Conservation (phyloP, 768 basidiomycete species). For the Amanita muscaria region DNA sequence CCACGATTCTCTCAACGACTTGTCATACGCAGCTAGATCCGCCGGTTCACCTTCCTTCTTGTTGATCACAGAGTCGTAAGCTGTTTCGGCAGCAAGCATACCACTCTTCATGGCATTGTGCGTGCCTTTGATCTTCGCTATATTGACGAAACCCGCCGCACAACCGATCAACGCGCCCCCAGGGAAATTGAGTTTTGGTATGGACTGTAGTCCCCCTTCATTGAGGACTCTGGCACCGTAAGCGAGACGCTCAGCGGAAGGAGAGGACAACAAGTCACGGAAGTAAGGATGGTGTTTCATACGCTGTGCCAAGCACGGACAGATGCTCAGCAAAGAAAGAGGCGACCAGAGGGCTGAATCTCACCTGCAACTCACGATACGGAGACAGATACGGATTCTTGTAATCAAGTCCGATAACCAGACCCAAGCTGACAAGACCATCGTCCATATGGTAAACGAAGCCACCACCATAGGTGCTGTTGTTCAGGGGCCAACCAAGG, state of each 20-base stretch:
- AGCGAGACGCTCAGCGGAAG: slow-evolving; percentile 56
- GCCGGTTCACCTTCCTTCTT: slow-evolving; percentile 19
- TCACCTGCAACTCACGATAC: slow-evolving; percentile 86
- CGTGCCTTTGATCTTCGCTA: slow-evolving; percentile 97
- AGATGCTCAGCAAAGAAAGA: slow-evolving; percentile 1
- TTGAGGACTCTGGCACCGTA: slow-evolving; percentile 88
- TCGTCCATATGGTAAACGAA: slow-evolving; percentile 96
- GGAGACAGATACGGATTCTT: slow-evolving; percentile 89
- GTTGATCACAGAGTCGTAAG: slow-evolving; percentile 48
- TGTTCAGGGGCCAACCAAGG: slow-evolving; percentile 87
- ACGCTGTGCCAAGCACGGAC: slow-evolving; percentile 27
- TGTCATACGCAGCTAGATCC: slow-evolving; percentile 71
- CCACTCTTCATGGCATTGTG: slow-evolving; percentile 99
- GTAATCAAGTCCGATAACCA: slow-evolving; percentile 93
- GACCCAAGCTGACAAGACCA: slow-evolving; percentile 79
- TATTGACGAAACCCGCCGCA: slow-evolving; percentile 92
- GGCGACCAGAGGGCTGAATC: slow-evolving; percentile 13
- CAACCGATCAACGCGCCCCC: slow-evolving; percentile 94
- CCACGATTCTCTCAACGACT: slow-evolving; percentile 67
- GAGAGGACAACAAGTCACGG: slow-evolving; percentile 62
- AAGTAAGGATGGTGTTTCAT: slow-evolving; percentile 98
- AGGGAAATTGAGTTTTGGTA: slow-evolving; percentile 80
- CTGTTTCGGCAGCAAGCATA: slow-evolving; percentile 91
- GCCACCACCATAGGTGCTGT: slow-evolving; percentile 81
- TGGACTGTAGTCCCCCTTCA: slow-evolving; percentile 89